These are phyloP conservation scores for Monosporascus sp. DNA, from an alignment of 2,329 filamentous ascomycete genomes.

Conservation along the genomic window DNA sequence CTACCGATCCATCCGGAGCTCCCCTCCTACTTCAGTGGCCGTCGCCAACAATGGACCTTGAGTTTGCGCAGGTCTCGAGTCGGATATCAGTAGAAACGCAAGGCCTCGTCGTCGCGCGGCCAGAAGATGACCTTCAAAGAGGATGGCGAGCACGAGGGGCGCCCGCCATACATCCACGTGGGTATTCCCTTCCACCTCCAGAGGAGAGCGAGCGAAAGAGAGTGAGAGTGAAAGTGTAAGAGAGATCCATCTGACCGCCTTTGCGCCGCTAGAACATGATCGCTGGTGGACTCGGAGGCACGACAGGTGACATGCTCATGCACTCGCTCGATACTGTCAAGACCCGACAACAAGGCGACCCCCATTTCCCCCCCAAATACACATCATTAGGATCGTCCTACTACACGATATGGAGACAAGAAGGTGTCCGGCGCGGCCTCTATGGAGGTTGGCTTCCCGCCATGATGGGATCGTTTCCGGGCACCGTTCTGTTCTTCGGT, in stretches of 20 bases:
- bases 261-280: conserved; percentile 70
- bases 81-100: conserved; percentile 14
- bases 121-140: conserved; percentile 31
- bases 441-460: conserved; percentile 94
- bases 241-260: conserved; percentile 10
- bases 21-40: conserved; percentile 1
- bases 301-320: conserved; percentile 95
- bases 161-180: conserved; percentile 61
- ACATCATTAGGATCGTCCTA: conserved; percentile 86
- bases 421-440: conserved; percentile 77
- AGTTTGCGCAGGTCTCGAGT: conserved; percentile 14
- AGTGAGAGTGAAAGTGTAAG: too few species aligned
- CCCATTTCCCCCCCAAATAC: conserved; percentile 88
- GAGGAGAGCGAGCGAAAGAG: conserved; percentile 2
- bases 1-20: conserved; percentile 10
- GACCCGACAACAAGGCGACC: conserved; percentile 94
- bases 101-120: conserved; percentile 7
- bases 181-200: conserved; percentile 24
- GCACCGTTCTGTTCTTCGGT: conserved; percentile 92
- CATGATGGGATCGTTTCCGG: conserved; percentile 85
- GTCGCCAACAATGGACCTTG: conserved; percentile 21
- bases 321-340: conserved; percentile 98
- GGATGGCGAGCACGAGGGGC: conserved; percentile 47
- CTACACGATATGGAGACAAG: conserved; percentile 86
- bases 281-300: conserved; percentile 87